Evolutionary conservation across 305 asterid genomes (phyloP).

Genomic region (Fraxinus baroniana): DNA sequence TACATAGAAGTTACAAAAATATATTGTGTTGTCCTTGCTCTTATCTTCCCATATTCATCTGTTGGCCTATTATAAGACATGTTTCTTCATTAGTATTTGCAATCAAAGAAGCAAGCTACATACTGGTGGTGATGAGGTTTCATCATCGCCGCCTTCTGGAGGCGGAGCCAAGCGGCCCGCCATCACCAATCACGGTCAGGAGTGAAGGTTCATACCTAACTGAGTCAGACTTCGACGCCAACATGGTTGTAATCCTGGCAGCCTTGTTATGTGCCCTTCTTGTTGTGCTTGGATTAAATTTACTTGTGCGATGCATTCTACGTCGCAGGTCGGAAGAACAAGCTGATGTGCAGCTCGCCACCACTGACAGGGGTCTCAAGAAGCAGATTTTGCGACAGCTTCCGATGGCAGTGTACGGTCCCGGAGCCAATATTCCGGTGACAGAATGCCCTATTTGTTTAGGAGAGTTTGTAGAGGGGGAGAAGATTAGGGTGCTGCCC

Average conservation of each 20-base stretch:
- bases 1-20: not conserved
- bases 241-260: conserved; percentile 48
- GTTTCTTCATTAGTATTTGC: not conserved
- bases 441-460: conserved; percentile 35
- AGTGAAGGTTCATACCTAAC: not conserved
- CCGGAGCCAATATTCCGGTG: not conserved
- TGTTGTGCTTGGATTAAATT: conserved; percentile 38
- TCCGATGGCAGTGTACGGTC: conserved; percentile 23
- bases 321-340: conserved; percentile 19
- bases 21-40: not conserved
- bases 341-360: conserved; percentile 1
- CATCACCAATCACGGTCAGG: not conserved
- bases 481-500: conserved; percentile 34
- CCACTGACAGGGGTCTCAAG: conserved; percentile 24
- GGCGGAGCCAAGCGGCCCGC: not conserved
- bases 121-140: not conserved
- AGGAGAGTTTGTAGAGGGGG: conserved; percentile 33
- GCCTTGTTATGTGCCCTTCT: conserved; percentile 45
- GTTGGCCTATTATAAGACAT: not conserved
- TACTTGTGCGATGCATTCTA: conserved; percentile 37
- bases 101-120: not conserved
- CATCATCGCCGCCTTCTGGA: not conserved
- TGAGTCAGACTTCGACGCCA: conserved; percentile 37
- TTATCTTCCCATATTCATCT: not conserved
- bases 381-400: conserved; percentile 25